Evolutionary conservation across 805 yeast species (phyloP), one percentile per base, ranked within the genome.

Genomic region (Metschnikowia kunwiensis): DNA sequence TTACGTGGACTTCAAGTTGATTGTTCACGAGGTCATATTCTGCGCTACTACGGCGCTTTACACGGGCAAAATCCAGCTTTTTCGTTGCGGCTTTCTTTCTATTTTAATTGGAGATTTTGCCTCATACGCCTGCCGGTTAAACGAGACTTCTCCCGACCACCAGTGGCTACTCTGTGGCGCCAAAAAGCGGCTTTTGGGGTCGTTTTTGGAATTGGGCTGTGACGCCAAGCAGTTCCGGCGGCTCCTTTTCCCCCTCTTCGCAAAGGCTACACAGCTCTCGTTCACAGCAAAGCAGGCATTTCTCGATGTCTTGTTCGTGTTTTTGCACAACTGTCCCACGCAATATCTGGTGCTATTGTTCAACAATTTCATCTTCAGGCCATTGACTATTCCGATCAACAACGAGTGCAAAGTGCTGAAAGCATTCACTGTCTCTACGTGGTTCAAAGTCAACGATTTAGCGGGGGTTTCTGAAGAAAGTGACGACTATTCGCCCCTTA

Each of bases 191-290:
- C 40, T 65, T n/a, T 39, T 60, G 7, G 30, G 57, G 2, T 33
- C 43, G 7, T 53, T 66, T 24, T 39, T 57, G 28, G 68, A 64
- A 40, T 46, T 66, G 17, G 73, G 73, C 2, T 59, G 67, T 42
- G 55, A 54, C 28, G 46, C 54, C 1, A 40, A 40, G 17, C 38
- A 32, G 15, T 36, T 63, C 28, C 44, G 50, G 30, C 43, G 39
- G 26, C 32, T 63, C 5, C 22, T 59, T 5, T 13, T 36, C 6
- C 59, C 57, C 3, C 31, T 61, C 7, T 38, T 47, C 19, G 30
- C 36, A 24, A 30, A 17, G 24, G 34, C 34, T 12, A 34, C 38
- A 6, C 31, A 27, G 15, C 32, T 28, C 8, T 24, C 23, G 12
- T 32, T 39, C 4, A 24, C 22, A 8, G 28, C 42, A 7, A 53